Base-by-base conservation (phyloP, 805 yeast genomes). In the Metschnikowia arizonensis region DNA sequence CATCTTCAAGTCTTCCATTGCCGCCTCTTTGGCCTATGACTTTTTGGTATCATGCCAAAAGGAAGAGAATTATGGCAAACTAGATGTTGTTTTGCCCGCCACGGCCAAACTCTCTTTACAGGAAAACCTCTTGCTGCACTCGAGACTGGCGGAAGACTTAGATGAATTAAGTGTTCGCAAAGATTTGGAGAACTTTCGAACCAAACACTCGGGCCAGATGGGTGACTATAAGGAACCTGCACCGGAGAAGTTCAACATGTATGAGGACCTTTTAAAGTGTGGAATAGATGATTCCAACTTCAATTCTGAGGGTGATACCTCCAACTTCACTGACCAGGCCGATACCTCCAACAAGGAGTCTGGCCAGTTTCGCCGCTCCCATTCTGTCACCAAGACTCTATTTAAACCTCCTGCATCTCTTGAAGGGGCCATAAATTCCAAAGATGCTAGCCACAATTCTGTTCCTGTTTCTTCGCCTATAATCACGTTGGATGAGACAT, bases 401-500 rank as follows among this genome's bases (percentile, higher is more conserved):
- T 70, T 64, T 53, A 63, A 56, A 39, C 75, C 75, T 1, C 50
- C 54, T 6, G 55, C 74, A 1, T 52, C 54, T 8, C 57, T 64
- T 42, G 50, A 40, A 33, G 40, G 66, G 29, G 50, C 57, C 24
- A 63, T 68, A 9, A 38, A 41, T 4, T 40, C 29, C 3, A 18
- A 28, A 19, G 29, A 24, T 39, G 36, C 36, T 41, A 39, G 26
- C 14, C 39, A 18, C 15, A 11, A 12, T 4, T 7, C 14, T 10
- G 29, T n/a, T 6, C 31, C 66, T 55, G 18, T 54, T 24, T 26
- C 53, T 59, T 50, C 54, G 10, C 75, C 75, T 2, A 63, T 68
- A 2, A 70, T 70, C 31, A 69, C 74, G 0, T 57, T 70, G 37
- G 74, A 69, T 41, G 72, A 66, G 49, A 55, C 46, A 0, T 44